Evolutionary conservation across 257 asterid species (phyloP).

Genomic region (Leonotis leonurus): DNA sequence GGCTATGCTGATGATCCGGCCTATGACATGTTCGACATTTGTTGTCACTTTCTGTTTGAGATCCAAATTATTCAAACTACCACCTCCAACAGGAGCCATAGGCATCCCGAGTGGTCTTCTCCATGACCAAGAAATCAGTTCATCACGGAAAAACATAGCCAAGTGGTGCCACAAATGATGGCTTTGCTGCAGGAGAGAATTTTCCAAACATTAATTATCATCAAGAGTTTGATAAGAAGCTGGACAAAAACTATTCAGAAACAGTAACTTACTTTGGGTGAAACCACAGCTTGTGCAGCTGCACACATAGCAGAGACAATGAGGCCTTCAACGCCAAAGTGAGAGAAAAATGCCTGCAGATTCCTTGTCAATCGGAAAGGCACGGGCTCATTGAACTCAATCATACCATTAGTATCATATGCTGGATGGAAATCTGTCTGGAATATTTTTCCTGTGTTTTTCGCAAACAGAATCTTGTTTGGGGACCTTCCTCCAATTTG

Average conservation of each 20-base stretch:
- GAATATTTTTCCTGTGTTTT: constrained; percentile 91
- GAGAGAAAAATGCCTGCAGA: constrained; percentile 90
- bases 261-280: constrained; percentile 70
- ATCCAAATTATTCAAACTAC: constrained; percentile 70
- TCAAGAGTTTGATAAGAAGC: constrained; percentile 10
- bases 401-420: constrained; percentile 92
- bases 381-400: constrained; percentile 90
- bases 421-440: constrained; percentile 99
- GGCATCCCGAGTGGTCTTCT: constrained; percentile 91
- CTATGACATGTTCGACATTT: constrained; percentile 79
- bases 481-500: constrained; percentile 99
- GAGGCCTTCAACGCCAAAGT: constrained; percentile 96
- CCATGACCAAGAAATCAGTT: constrained; percentile 97
- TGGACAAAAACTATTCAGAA: not conserved
- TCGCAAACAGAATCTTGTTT: constrained; percentile 90
- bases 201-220: constrained; percentile 9
- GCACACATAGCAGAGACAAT: constrained; percentile 93
- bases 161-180: constrained; percentile 96
- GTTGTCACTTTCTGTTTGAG: constrained; percentile 74
- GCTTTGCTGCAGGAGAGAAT: constrained; percentile 67
- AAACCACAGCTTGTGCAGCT: constrained; percentile 94
- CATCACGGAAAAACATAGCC: constrained; percentile 99
- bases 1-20: constrained; percentile 73
- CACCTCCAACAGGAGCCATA: constrained; percentile 57
- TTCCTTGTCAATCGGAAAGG: constrained; percentile 97